A percentile compares a stretch with the other conserved stretches of the same genome.
Evolutionary conservation across 495 filamentous ascomycete genomes (phyloP).

Genomic region (Rostrohypoxylon terebratum): DNA sequence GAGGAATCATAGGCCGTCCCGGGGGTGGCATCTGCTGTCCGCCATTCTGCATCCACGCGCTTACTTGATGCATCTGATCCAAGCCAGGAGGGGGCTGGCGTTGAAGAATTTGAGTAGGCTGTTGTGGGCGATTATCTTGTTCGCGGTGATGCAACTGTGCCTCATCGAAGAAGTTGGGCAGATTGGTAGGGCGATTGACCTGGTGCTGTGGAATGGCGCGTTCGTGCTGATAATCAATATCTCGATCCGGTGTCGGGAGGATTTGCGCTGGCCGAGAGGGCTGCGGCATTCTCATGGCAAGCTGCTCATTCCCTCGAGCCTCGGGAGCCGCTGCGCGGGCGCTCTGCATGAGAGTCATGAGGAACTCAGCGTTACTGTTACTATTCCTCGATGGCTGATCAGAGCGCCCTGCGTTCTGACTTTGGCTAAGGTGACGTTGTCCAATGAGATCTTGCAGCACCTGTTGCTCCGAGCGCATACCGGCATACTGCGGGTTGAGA

Average conservation of each 20-base stretch:
- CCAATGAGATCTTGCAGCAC: constrained; percentile 65
- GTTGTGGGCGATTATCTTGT: constrained; percentile 54
- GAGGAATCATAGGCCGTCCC: constrained; percentile 63
- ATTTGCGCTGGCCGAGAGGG: constrained; percentile 53
- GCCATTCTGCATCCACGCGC: constrained; percentile 54
- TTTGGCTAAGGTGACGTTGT: constrained; percentile 61
- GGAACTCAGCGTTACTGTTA: constrained; percentile 65
- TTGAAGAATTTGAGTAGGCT: constrained; percentile 67
- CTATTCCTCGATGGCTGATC: constrained; percentile 55
- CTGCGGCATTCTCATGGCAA: constrained; percentile 52
- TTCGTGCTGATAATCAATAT: constrained; percentile 56
- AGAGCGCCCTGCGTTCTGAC: constrained; percentile 45
- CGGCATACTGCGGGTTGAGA: constrained; percentile 53
- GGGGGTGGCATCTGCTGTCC: constrained; percentile 56
- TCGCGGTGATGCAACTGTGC: constrained; percentile 56
- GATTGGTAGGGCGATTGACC: constrained; percentile 43
- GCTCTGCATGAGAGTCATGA: constrained; percentile 67
- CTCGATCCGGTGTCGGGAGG: constrained; percentile 56
- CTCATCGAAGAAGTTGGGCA: constrained; percentile 59
- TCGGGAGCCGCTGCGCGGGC: constrained; percentile 57
- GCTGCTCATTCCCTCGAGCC: constrained; percentile 57
- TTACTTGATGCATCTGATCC: constrained; percentile 59
- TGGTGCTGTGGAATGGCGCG: constrained; percentile 47
- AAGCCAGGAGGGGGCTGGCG: constrained; percentile 64
- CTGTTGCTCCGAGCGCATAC: constrained; percentile 61